Conservation (phyloP, 768 basidiomycete species). For the Chiua virens region DNA sequence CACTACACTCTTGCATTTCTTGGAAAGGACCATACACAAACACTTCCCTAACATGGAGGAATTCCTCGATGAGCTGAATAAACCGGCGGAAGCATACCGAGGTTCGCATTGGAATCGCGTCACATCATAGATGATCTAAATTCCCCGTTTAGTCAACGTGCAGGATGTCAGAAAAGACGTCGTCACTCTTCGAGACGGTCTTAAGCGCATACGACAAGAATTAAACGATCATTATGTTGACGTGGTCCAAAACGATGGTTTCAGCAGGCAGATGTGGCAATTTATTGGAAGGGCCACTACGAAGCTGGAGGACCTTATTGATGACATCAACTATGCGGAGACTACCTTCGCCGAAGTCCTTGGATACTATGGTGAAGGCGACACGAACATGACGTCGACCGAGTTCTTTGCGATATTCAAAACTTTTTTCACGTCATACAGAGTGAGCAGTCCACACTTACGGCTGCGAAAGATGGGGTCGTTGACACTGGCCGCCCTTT, state of each 20-base stretch:
- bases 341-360: constrained; percentile 82
- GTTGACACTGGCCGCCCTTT: constrained; percentile 6
- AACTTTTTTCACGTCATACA: constrained; percentile 93
- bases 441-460: constrained; percentile 41
- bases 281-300: constrained; percentile 77
- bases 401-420: constrained; percentile 98
- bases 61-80: constrained; percentile 86
- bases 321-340: constrained; percentile 86
- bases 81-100: constrained; percentile 91
- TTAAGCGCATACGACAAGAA: constrained; percentile 80
- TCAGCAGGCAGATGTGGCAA: constrained; percentile 89
- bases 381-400: constrained; percentile 77
- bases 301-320: constrained; percentile 79
- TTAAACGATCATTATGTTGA: constrained; percentile 78
- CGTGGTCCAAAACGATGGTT: constrained; percentile 68
- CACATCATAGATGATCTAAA: constrained; percentile 3
- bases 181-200: constrained; percentile 66
- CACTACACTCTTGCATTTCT: constrained; percentile 90
- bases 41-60: constrained; percentile 86
- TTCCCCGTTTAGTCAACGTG: constrained; percentile 65
- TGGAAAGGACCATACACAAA: constrained; percentile 84
- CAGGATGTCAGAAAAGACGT: constrained; percentile 82
- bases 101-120: constrained; percentile 45
- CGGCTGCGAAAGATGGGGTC: background rate
- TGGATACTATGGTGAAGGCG: constrained; percentile 91